These are phyloP conservation scores for Penicillium cinerascens DNA, from an alignment of 495 filamentous ascomycete species.

Conservation along the genomic window DNA sequence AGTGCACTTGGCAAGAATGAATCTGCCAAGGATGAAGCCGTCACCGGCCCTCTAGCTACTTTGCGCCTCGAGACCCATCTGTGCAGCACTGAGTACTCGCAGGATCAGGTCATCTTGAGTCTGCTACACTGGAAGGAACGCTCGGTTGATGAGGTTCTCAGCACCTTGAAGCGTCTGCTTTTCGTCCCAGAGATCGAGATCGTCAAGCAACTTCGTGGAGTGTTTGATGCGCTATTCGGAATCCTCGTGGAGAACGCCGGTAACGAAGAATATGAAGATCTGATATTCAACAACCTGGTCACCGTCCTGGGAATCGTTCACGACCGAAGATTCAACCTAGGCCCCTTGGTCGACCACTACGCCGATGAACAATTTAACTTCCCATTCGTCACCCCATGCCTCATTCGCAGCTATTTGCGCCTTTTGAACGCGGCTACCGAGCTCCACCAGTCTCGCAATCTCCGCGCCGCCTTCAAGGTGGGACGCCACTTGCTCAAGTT, in stretches of 20 bases:
- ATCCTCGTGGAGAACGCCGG: conserved; percentile 85
- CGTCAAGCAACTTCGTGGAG: conserved; percentile 85
- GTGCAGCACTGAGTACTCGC: conserved; percentile 92
- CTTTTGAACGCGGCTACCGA: conserved; percentile 77
- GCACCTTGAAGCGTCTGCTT: conserved; percentile 73
- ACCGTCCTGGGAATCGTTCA: conserved; percentile 89
- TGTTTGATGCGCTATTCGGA: conserved; percentile 88
- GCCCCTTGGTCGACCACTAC: conserved; percentile 86
- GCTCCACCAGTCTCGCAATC: conserved; percentile 71
- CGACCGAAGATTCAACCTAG: conserved; percentile 88
- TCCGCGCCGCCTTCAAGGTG: conserved; percentile 93
- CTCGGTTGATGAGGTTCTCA: conserved; percentile 61
- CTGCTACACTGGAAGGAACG: conserved; percentile 83
- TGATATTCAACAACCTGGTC: conserved; percentile 87
- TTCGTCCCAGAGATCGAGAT: conserved; percentile 98
- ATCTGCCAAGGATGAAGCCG: conserved; percentile 64
- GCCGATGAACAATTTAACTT: conserved; percentile 89
- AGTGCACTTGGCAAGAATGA: conserved; percentile 61
- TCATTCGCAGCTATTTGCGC: conserved; percentile 81
- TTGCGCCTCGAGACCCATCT: conserved; percentile 82
- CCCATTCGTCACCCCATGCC: conserved; percentile 87
- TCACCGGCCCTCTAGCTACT: conserved; percentile 71
- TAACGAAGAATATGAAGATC: conserved; percentile 86
- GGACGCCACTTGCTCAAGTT: conserved; percentile 90
- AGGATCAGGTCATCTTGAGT: conserved; percentile 83